Conservation (phyloP, 331 rosid genomes). For the Malus hybrid region DNA sequence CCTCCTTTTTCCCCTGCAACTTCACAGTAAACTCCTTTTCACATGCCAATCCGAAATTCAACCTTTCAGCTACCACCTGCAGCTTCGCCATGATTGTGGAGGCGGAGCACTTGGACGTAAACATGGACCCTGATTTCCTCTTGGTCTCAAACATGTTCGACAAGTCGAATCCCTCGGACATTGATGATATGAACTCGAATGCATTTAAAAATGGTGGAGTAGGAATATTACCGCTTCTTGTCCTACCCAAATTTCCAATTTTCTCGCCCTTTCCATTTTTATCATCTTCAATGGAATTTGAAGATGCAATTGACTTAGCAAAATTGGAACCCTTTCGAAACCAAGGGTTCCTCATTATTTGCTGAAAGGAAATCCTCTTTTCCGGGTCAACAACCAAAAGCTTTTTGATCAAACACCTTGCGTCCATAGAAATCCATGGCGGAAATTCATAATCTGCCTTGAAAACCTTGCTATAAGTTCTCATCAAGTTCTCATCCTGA, state of each 20-base stretch:
- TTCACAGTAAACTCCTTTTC: constrained; percentile 50
- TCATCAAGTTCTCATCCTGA: constrained; percentile 52
- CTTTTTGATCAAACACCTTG: constrained; percentile 40
- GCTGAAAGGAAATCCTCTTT: constrained; percentile 42
- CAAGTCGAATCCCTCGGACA: constrained; percentile 65
- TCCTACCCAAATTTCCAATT: constrained; percentile 6
- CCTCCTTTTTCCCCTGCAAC: constrained; percentile 40
- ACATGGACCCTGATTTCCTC: constrained; percentile 42
- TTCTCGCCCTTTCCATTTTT: neutral
- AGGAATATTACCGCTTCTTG: constrained; percentile 7
- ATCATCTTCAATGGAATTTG: constrained; percentile 15
- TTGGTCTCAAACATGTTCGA: constrained; percentile 61
- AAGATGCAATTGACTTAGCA: constrained; percentile 24
- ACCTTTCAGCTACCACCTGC: constrained; percentile 31
- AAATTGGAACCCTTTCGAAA: constrained; percentile 40
- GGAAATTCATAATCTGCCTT: constrained; percentile 55
- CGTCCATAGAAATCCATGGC: constrained; percentile 45
- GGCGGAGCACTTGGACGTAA: constrained; percentile 60
- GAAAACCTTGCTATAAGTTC: constrained; percentile 57
- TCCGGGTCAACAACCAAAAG: constrained; percentile 57
- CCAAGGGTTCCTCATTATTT: constrained; percentile 54
- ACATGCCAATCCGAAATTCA: constrained; percentile 33
- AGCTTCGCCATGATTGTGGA: constrained; percentile 38
- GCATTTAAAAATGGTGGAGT: constrained; percentile 70
- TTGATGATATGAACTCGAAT: constrained; percentile 62